These are phyloP conservation scores for Golubevia pallescens DNA, from an alignment of 1,284 basidiomycete genomes.

Conservation along the genomic window DNA sequence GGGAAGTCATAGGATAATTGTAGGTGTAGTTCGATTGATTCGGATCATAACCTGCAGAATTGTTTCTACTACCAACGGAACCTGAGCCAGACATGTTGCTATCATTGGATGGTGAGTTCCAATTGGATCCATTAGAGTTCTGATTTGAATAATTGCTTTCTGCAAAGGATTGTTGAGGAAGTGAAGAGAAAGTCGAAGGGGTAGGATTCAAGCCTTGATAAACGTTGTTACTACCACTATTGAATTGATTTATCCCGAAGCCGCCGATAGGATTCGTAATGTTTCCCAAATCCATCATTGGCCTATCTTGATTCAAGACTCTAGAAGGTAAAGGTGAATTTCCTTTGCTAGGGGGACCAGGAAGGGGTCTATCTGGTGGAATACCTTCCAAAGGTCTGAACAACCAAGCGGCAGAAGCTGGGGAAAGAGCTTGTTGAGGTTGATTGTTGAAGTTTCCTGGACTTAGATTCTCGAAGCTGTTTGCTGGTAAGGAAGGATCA, in stretches of 20 bases:
- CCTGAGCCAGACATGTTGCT: neutral
- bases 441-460: neutral
- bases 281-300: too few relatives aligned
- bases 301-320: too few relatives aligned
- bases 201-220: neutral
- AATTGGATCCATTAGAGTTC: neutral
- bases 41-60: too few relatives aligned
- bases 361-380: neutral
- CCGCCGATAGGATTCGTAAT: too few relatives aligned
- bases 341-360: neutral
- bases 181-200: neutral
- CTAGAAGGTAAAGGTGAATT: too few relatives aligned
- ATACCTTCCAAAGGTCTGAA: neutral
- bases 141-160: neutral
- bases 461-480: neutral
- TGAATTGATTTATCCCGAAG: too few relatives aligned
- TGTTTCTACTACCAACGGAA: neutral
- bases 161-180: neutral
- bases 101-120: neutral
- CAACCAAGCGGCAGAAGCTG: neutral
- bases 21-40: too few relatives aligned
- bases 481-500: neutral
- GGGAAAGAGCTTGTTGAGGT: neutral
- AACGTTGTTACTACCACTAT: neutral
- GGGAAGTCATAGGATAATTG: too few relatives aligned